phyloP scores from a whole-genome alignment of 345 rosid genomes.

The Dovyalis caffra region DNA sequence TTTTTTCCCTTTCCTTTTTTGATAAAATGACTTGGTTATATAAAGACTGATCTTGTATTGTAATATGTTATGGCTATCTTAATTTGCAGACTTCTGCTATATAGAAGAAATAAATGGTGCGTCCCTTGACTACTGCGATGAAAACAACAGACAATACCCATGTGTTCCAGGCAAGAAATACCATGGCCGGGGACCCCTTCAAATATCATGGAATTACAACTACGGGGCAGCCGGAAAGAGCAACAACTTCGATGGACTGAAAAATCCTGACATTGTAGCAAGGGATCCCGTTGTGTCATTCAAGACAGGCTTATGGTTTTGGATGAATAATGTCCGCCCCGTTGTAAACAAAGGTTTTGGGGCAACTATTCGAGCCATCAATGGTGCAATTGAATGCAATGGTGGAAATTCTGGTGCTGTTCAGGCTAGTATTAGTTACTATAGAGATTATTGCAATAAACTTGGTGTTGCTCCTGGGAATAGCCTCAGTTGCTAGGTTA shows the following conservation, averaged over 20 bases:
- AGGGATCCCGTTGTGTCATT: constrained; percentile 52
- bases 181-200: constrained; percentile 65
- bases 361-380: constrained; percentile 61
- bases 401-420: constrained; percentile 43
- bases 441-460: constrained; percentile 46
- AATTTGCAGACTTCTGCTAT: constrained; percentile 49
- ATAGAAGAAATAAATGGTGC: constrained; percentile 56
- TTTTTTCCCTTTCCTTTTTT: no score
- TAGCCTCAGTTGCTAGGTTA: constrained; percentile 52
- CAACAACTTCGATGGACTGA: constrained; percentile 49
- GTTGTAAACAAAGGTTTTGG: constrained; percentile 65
- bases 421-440: constrained; percentile 44
- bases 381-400: constrained; percentile 52
- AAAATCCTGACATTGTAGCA: constrained; percentile 59
- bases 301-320: constrained; percentile 73
- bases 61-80: no score
- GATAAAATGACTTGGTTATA: no score
- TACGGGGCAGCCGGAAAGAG: constrained; percentile 59
- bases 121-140: constrained; percentile 43
- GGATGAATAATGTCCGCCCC: constrained; percentile 53
- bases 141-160: constrained; percentile 40
- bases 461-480: constrained; percentile 53
- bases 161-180: constrained; percentile 55
- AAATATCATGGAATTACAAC: constrained; percentile 66
- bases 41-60: no score